phyloP scores from a whole-genome alignment of 1,139 yeast species.

The Cylindricascospora bacillispora region DNA sequence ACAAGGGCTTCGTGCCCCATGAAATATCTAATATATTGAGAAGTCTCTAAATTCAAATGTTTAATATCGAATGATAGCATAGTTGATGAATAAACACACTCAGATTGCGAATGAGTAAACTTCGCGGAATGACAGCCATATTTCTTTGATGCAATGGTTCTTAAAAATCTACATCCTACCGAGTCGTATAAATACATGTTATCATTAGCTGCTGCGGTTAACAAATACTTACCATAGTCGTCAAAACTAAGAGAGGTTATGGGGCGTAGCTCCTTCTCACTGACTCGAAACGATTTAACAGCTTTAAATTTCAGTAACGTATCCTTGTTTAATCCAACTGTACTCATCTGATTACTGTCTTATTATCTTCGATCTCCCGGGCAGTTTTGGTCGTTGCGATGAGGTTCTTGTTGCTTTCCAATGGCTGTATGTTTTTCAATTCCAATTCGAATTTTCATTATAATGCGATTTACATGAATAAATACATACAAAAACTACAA shows the following conservation, averaged over 20 bases:
- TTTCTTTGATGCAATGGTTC: slow-evolving; percentile 69
- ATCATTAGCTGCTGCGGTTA: slow-evolving; percentile 74
- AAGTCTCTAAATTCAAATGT: slow-evolving; percentile 64
- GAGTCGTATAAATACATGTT: slow-evolving; percentile 76
- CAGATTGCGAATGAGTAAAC: slow-evolving; percentile 65
- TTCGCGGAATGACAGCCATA: slow-evolving; percentile 85
- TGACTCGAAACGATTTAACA: slow-evolving; percentile 41
- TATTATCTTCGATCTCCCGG: too few species aligned
- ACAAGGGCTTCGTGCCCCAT: slow-evolving; percentile 77
- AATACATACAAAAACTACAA: background rate
- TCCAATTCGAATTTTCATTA: too few species aligned
- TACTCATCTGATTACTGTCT: slow-evolving; percentile 12
- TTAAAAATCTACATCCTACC: slow-evolving; percentile 46
- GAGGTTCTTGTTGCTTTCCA: too few species aligned
- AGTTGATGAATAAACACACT: slow-evolving; percentile 77
- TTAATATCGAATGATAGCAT: slow-evolving; percentile 61
- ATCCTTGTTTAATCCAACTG: slow-evolving; percentile 29
- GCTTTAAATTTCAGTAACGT: slow-evolving; percentile 38
- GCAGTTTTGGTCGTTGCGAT: too few species aligned
- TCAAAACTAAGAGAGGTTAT: slow-evolving; percentile 80
- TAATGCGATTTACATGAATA: too few species aligned
- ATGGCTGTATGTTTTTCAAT: too few species aligned
- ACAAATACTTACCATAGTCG: slow-evolving; percentile 66
- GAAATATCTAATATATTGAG: slow-evolving; percentile 72
- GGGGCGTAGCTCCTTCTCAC: slow-evolving; percentile 40